These are phyloP conservation scores for Trichoderma pleuroti DNA, from an alignment of 2,329 filamentous ascomycete genomes.

Conservation along the genomic window DNA sequence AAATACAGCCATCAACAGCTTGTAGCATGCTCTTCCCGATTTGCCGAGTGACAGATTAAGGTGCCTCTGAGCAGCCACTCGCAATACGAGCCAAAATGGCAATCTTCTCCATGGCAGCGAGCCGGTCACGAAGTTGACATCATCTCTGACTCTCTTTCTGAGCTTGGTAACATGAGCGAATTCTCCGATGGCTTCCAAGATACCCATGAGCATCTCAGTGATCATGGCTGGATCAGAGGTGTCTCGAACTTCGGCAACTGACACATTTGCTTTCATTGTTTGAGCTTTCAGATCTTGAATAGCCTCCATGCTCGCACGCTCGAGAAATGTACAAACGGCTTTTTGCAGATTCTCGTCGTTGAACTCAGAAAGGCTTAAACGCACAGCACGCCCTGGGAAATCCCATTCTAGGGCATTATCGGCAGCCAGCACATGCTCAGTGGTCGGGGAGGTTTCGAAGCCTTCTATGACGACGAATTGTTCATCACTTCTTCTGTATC, in stretches of 20 bases:
- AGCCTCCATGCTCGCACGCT: constrained; percentile 52
- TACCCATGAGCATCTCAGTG: constrained; percentile 9
- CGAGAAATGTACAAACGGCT: constrained; percentile 49
- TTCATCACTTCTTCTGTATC: constrained; percentile 15
- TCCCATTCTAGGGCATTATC: constrained; percentile 52
- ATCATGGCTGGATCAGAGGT: constrained; percentile 3
- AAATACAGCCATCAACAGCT: constrained; percentile 13
- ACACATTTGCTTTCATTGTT: constrained; percentile 49
- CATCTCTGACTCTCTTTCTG: constrained; percentile 59
- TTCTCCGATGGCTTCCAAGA: constrained; percentile 9
- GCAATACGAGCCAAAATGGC: constrained; percentile 18
- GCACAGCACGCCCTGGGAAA: constrained; percentile 56
- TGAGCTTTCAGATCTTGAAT: constrained; percentile 51
- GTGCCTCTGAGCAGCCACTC: constrained; percentile 15
- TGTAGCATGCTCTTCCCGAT: constrained; percentile 3
- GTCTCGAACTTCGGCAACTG: constrained; percentile 49
- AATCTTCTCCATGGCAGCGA: constrained; percentile 8
- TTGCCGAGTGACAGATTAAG: constrained; percentile 32
- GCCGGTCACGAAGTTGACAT: not conserved
- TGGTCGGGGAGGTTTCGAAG: constrained; percentile 58
- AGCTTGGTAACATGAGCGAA: constrained; percentile 38
- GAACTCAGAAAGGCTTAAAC: constrained; percentile 38
- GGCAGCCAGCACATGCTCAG: constrained; percentile 52
- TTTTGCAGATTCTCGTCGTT: constrained; percentile 40
- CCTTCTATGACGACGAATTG: constrained; percentile 44